phyloP scores from a whole-genome alignment of 2,329 filamentous ascomycete genomes.

The Coniochaeta sp. region DNA sequence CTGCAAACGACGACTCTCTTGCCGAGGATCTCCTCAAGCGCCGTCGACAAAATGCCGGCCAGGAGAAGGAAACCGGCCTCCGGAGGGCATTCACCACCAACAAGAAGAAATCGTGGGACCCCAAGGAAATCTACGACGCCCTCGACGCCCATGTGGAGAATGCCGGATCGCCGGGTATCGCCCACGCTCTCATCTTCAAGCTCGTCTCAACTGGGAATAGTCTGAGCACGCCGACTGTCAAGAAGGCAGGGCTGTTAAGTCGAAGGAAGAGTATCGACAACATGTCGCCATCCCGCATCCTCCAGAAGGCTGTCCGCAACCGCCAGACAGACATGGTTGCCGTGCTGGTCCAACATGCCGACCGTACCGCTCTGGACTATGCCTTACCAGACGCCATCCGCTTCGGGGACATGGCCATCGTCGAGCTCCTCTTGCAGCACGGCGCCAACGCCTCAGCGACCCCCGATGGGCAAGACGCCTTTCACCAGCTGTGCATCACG shows the following conservation, averaged over 20 bases:
- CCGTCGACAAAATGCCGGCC: conserved; percentile 26
- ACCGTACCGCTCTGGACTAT: conserved; percentile 40
- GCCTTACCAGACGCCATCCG: conserved; percentile 43
- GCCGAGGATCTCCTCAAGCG: conserved; percentile 50
- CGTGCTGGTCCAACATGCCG: conserved; percentile 46
- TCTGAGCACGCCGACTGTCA: conserved; percentile 37
- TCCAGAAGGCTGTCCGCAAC: conserved; percentile 43
- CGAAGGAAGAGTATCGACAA: conserved; percentile 43
- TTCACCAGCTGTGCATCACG: conserved; percentile 41
- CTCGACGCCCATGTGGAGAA: conserved; percentile 42
- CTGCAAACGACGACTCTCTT: conserved; percentile 39
- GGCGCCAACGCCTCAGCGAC: conserved; percentile 42
- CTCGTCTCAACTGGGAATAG: conserved; percentile 43
- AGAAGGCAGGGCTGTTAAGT: conserved; percentile 38
- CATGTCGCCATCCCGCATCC: conserved; percentile 38
- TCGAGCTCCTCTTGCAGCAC: conserved; percentile 41
- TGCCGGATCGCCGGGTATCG: conserved; percentile 44
- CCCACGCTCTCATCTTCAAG: conserved; percentile 47
- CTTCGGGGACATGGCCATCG: conserved; percentile 32
- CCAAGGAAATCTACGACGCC: conserved; percentile 44
- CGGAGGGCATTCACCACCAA: conserved; percentile 38
- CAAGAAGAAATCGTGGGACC: conserved; percentile 43
- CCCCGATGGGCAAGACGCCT: conserved; percentile 44
- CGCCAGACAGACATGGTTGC: conserved; percentile 45
- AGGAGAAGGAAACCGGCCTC: conserved; percentile 20